Evolutionary conservation across 2,329 filamentous ascomycete species (phyloP).

Genomic region (Alternaria metachromatica): DNA sequence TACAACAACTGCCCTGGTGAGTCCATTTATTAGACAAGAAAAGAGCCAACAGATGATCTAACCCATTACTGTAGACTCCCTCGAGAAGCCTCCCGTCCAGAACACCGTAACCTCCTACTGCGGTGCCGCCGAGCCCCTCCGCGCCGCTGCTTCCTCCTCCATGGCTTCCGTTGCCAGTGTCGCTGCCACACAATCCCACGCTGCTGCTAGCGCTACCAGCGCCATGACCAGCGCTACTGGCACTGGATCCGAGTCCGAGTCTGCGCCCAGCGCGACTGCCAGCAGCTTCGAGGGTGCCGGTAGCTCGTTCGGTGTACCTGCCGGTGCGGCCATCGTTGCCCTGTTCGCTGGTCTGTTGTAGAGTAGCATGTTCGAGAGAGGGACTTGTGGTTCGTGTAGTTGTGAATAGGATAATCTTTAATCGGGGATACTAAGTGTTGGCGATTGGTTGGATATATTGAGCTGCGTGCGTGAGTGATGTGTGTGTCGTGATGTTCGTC

Average conservation of each 20-base stretch:
- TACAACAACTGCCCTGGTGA: conserved; percentile 67
- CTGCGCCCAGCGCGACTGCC: conserved; percentile 8
- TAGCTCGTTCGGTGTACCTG: conserved; percentile 9
- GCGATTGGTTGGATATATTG: not conserved
- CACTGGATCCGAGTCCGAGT: not conserved
- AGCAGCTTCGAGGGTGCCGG: conserved; percentile 26
- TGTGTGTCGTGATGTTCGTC: not conserved
- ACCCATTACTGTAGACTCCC: conserved; percentile 38
- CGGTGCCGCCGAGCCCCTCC: conserved; percentile 50
- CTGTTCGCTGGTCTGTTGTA: conserved; percentile 27
- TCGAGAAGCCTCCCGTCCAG: conserved; percentile 41
- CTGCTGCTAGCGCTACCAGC: conserved; percentile 9
- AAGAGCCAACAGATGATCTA: not conserved
- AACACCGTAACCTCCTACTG: conserved; percentile 50
- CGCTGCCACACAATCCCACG: conserved; percentile 24
- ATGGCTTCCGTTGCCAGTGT: conserved; percentile 25
- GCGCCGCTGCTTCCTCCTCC: conserved; percentile 26
- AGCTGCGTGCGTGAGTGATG: not conserved
- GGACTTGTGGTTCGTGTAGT: not conserved
- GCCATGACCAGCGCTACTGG: not conserved
- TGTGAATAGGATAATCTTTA: conserved; percentile 9
- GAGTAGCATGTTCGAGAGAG: not conserved
- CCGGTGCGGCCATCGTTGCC: conserved; percentile 36
- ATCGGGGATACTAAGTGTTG: not conserved
- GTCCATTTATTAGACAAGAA: not conserved